Evolutionary conservation across 495 filamentous ascomycete species (phyloP).

Genomic region (Aspergillus sclerotiicarbonarius): DNA sequence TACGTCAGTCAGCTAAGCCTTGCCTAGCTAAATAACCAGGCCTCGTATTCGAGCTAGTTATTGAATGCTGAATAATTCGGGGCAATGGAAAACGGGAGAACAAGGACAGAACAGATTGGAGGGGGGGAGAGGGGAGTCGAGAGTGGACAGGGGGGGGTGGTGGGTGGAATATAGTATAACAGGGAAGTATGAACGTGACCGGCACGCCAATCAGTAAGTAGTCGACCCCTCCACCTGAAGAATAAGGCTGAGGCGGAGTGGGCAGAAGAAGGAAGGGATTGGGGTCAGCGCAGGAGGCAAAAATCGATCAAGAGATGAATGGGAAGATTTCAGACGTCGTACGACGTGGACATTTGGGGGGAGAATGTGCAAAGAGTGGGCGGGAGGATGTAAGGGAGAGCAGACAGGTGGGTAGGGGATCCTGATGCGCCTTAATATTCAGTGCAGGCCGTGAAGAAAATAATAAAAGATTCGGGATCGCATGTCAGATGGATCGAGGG

Average conservation of each 20-base stretch:
- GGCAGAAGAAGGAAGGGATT: conserved; percentile 2
- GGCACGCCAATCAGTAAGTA: conserved; percentile 4
- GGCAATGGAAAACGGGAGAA: not conserved
- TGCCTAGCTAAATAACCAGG: too few relatives aligned
- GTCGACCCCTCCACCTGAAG: not conserved
- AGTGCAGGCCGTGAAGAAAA: conserved; percentile 2
- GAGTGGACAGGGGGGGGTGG: not conserved
- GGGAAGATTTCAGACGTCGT: conserved; percentile 1
- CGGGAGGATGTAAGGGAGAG: not conserved
- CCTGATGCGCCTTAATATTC: conserved; percentile 6
- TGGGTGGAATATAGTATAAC: not conserved
- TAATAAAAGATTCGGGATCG: not conserved
- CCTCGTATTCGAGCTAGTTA: not conserved
- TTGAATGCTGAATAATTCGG: not conserved
- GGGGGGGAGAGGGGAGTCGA: not conserved
- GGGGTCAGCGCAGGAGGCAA: conserved; percentile 3
- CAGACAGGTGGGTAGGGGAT: not conserved
- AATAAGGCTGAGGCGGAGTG: conserved; percentile 3
- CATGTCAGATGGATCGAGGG: not conserved
- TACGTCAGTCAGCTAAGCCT: too few relatives aligned
- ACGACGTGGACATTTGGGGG: not conserved
- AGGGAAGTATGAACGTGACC: conserved; percentile 9
- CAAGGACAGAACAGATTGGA: not conserved
- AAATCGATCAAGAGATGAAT: not conserved
- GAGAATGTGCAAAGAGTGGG: not conserved